Conservation (phyloP, 2,329 filamentous ascomycete genomes). For the Cladosporium sp. region DNA sequence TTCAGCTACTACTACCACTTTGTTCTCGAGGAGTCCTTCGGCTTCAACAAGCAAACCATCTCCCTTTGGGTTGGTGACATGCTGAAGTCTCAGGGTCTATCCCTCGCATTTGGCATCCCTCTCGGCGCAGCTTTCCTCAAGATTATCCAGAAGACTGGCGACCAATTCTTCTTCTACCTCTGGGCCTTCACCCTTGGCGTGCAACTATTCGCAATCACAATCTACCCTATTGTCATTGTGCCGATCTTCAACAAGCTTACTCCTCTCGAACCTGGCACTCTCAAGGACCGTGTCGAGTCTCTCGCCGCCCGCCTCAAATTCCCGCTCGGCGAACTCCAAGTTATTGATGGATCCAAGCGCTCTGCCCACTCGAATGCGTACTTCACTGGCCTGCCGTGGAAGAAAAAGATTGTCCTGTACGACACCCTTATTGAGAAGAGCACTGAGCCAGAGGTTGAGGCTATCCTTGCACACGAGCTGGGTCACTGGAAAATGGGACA, state of each 20-base stretch:
- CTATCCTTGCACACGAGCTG: conserved; percentile 91
- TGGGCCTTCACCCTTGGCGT: conserved; percentile 90
- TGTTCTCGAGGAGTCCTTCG: conserved; percentile 92
- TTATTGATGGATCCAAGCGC: conserved; percentile 90
- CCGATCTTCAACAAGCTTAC: conserved; percentile 98
- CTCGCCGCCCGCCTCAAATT: conserved; percentile 85
- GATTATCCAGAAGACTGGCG: conserved; percentile 92
- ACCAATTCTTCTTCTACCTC: conserved; percentile 95
- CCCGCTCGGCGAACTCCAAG: conserved; percentile 87
- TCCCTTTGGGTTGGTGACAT: conserved; percentile 86
- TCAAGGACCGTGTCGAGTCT: conserved; percentile 85
- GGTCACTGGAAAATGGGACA: conserved; percentile 97
- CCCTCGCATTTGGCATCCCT: conserved; percentile 77
- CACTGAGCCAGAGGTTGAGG: conserved; percentile 86
- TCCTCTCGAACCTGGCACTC: conserved; percentile 79
- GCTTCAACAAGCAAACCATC: conserved; percentile 97
- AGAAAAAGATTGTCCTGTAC: conserved; percentile 99
- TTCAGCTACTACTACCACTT: conserved; percentile 90
- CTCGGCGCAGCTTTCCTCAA: conserved; percentile 89
- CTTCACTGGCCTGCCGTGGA: conserved; percentile 97
- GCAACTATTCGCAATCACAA: conserved; percentile 91
- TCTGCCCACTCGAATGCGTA: conserved; percentile 89
- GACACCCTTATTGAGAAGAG: conserved; percentile 97
- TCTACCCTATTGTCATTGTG: conserved; percentile 92
- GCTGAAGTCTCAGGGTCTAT: conserved; percentile 84